A percentile compares a stretch with the other conserved stretches of the same genome.
These are phyloP conservation scores for Ceratobasidium sp. DNA, from an alignment of 1,284 basidiomycete species.

Conservation along the genomic window DNA sequence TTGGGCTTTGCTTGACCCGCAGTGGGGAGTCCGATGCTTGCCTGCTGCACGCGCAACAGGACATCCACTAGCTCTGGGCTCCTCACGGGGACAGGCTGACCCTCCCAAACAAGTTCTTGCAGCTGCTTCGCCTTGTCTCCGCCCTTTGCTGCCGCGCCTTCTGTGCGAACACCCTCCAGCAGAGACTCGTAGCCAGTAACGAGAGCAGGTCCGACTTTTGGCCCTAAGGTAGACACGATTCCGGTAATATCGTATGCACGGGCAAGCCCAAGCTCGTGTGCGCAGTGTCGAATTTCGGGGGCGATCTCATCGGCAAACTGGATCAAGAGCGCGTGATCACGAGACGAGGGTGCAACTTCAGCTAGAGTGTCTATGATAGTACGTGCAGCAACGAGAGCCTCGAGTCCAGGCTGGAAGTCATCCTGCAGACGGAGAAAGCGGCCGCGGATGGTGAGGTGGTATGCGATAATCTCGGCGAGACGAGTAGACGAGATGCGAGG, in stretches of 20 bases:
- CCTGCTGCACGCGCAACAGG: conserved; percentile 85
- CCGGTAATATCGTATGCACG: conserved; percentile 87
- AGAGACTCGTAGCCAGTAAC: conserved; percentile 77
- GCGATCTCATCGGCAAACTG: conserved; percentile 89
- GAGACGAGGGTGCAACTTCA: conserved; percentile 77
- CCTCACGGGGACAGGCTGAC: conserved; percentile 84
- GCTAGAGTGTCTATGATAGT: conserved; percentile 81
- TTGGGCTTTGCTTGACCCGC: conserved; percentile 58
- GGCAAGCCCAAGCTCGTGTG: conserved; percentile 78
- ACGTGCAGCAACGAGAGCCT: conserved; percentile 83
- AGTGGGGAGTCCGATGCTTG: conserved; percentile 64
- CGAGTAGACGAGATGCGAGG: conserved; percentile 65
- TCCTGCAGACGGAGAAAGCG: conserved; percentile 80
- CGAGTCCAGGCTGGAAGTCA: conserved; percentile 83
- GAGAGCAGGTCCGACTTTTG: conserved; percentile 70
- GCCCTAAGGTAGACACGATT: conserved; percentile 79
- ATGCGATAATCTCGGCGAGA: conserved; percentile 73
- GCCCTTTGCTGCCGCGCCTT: conserved; percentile 54
- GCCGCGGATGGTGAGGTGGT: conserved; percentile 79
- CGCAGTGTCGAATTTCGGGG: conserved; percentile 92
- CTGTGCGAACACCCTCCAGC: conserved; percentile 63
- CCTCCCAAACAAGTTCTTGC: conserved; percentile 81
- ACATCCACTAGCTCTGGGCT: conserved; percentile 94
- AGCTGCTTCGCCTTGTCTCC: conserved; percentile 66
- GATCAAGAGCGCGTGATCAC: conserved; percentile 89